Evolutionary conservation across 2,329 filamentous ascomycete genomes (phyloP), one percentile per base, ranked within the genome.

Genomic region (Pyrenochaeta sp.): DNA sequence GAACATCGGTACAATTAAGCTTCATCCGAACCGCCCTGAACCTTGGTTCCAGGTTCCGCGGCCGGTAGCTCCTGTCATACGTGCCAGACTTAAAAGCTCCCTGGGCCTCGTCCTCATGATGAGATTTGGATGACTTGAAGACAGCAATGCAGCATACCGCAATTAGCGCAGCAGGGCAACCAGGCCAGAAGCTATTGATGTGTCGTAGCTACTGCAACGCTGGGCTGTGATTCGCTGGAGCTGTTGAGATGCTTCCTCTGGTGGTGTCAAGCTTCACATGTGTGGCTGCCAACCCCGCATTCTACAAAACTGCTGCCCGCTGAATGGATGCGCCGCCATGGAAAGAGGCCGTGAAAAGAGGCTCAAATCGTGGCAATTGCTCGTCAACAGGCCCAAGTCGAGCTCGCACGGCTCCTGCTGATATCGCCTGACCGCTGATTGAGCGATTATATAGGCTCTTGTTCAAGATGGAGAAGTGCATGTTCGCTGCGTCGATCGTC

Each of bases 231-330:
- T 69, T 70, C 53, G 67, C 49, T 45, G 42, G 31, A 61, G 53
- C 55, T 59, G 31, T 43, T 30, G 39, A 50, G 43, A 54, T 51
- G 54, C 27, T 40, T 46, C n/a, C n/a, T 21, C 58, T 51, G 40
- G 51, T 56, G 41, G 57, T 23, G 43, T 61, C 49, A 45, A 66
- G 62, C 63, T 66, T 66, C 65, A 65, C 64, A 63, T 63, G 60
- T 58, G 56, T 47, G 23, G 23, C 18, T 51, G 50, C 56, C 43
- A 50, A 67, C 67, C 67, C 67, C 66, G 67, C 67, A 69, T 58
- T 54, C 40, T 50, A 31, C 33, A 20, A 17, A 30, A 10, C 20
- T 33, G 35, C 40, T 31, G 42, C n/a, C 7, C 35, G 39, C 20
- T 42, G 43, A n/a, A 30, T 30, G 42, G 42, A 20, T n/a, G 21